phyloP scores from a whole-genome alignment of 306 rosid species.

The Neltuma alba region DNA sequence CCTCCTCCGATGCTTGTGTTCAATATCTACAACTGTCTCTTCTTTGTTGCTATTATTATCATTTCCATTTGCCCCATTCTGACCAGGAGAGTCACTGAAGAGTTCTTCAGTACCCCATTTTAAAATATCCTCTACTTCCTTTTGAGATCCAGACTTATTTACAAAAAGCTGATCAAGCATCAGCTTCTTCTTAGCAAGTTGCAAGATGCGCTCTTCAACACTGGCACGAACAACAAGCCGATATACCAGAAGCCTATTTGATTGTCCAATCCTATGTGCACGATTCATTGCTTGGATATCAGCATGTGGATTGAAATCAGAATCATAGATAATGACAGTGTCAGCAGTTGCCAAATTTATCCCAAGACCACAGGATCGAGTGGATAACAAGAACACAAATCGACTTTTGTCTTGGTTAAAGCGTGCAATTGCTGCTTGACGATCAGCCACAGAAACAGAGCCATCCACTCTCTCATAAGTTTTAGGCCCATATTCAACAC shows the following conservation, averaged over 20 bases:
- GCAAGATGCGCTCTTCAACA: conserved; percentile 99
- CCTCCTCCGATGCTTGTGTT: conserved; percentile 88
- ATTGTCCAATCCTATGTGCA: conserved; percentile 99
- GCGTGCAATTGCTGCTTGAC: conserved; percentile 93
- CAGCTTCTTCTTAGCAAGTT: conserved; percentile 98
- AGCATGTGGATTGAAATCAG: conserved; percentile 99
- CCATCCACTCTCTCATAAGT: conserved; percentile 99
- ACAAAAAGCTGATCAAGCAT: conserved; percentile 99
- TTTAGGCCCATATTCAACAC: conserved; percentile 93
- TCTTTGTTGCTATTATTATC: conserved; percentile 77
- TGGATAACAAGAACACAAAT: conserved; percentile 95
- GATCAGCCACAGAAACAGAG: conserved; percentile 92
- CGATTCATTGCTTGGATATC: conserved; percentile 99
- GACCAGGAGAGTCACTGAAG: conserved; percentile 68
- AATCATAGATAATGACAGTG: conserved; percentile 98
- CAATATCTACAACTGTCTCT: conserved; percentile 69
- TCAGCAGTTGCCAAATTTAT: conserved; percentile 99
- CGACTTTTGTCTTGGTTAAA: conserved; percentile 98
- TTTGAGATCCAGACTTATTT: conserved; percentile 95
- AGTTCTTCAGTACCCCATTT: conserved; percentile 99
- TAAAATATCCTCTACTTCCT: conserved; percentile 95
- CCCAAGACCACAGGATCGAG: conserved; percentile 99
- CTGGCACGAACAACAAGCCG: conserved; percentile 99
- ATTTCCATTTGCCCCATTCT: conserved; percentile 61
- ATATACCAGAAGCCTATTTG: conserved; percentile 94